Evolutionary conservation across 495 filamentous ascomycete genomes (phyloP).

Genomic region (Aspergillus ellipticus): DNA sequence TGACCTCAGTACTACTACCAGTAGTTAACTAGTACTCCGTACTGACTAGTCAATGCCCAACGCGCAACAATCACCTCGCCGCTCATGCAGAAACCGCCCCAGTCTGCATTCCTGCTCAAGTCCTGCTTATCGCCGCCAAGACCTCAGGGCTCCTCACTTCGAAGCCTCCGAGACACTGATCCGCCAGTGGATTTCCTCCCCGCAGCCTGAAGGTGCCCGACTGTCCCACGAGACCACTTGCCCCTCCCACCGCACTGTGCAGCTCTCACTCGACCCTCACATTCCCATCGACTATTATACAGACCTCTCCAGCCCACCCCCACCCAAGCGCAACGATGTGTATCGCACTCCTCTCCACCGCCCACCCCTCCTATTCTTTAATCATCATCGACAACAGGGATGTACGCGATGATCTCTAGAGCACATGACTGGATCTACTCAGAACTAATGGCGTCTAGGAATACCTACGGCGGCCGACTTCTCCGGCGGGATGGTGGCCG

Average conservation of each 20-base stretch:
- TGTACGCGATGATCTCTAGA: constrained; percentile 41
- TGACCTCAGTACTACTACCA: constrained; percentile 4
- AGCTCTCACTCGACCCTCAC: neutral
- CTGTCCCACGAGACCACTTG: neutral
- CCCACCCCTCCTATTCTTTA: constrained; percentile 84
- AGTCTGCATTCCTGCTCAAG: neutral
- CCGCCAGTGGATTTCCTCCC: no score
- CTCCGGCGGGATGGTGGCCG: constrained; percentile 79
- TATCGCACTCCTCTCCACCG: constrained; percentile 84
- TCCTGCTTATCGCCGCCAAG: neutral
- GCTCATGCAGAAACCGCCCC: neutral
- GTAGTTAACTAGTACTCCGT: no score
- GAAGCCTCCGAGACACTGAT: no score
- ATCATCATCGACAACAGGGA: constrained; percentile 93
- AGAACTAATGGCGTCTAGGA: constrained; percentile 48
- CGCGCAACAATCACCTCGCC: constrained; percentile 1
- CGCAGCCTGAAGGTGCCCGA: neutral
- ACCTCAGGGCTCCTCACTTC: no score
- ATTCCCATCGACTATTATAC: neutral
- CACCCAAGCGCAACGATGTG: constrained; percentile 59
- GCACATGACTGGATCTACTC: neutral
- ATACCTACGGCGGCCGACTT: constrained; percentile 86
- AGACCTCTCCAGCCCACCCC: neutral
- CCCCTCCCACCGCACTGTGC: neutral
- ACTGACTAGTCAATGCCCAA: no score